Percentiles rank a stretch among this genome's conserved stretches.
These are phyloP conservation scores for Heliocybe sulcata DNA, from an alignment of 1,284 basidiomycete species.

Conservation along the genomic window DNA sequence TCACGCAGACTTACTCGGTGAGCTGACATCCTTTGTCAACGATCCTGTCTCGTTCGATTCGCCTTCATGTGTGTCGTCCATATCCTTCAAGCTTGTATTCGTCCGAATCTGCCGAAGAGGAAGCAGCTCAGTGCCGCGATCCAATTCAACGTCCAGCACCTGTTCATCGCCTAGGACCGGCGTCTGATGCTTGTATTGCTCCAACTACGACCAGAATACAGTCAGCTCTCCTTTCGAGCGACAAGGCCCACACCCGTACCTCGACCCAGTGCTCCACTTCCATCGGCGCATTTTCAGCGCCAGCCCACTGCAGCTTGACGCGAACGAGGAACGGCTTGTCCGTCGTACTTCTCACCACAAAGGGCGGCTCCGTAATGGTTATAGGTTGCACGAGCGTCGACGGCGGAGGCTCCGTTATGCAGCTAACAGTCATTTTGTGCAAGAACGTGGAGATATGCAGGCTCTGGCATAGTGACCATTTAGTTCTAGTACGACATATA, in stretches of 20 bases:
- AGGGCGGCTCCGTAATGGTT: conserved; percentile 42
- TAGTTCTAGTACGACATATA: conserved; percentile 4
- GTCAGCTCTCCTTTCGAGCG: conserved; percentile 3
- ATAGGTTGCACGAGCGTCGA: conserved; percentile 25
- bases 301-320: conserved; percentile 46
- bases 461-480: conserved; percentile 26
- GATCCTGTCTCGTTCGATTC: not conserved
- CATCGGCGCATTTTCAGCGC: conserved; percentile 29
- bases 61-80: conserved; percentile 7
- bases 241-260: conserved; percentile 28
- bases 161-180: conserved; percentile 61
- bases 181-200: conserved; percentile 39
- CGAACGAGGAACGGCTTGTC: conserved; percentile 58
- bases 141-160: conserved; percentile 63
- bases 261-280: conserved; percentile 73
- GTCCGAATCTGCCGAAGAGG: conserved; percentile 22
- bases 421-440: conserved; percentile 38
- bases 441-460: conserved; percentile 49
- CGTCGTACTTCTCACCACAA: conserved; percentile 47
- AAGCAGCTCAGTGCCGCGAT: conserved; percentile 48
- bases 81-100: conserved; percentile 14
- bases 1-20: not conserved
- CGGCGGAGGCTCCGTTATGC: conserved; percentile 32
- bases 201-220: conserved; percentile 30
- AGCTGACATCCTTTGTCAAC: no score